These are phyloP conservation scores for Sporothrix pseudoabietina DNA, from an alignment of 2,329 filamentous ascomycete genomes.

Conservation along the genomic window DNA sequence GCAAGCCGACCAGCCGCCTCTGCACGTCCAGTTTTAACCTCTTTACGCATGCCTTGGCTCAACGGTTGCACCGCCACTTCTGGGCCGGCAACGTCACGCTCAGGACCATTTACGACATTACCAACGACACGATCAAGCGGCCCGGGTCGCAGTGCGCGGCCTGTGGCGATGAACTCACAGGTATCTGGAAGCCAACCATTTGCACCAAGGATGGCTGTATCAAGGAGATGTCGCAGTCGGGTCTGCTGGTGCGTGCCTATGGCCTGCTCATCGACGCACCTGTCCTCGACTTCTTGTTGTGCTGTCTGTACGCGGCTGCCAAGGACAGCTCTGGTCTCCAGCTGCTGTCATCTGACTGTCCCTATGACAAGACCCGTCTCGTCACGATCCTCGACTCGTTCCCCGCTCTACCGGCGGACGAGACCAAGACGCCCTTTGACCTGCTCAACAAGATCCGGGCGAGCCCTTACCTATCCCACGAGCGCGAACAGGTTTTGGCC, in stretches of 20 bases:
- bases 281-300: conserved; percentile 37
- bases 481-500: conserved; percentile 33
- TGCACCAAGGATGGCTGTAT: conserved; percentile 33
- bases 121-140: conserved; percentile 30
- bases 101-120: conserved; percentile 30
- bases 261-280: conserved; percentile 35
- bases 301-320: conserved; percentile 34
- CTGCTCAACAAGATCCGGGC: conserved; percentile 33
- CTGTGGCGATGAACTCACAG: conserved; percentile 29
- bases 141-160: conserved; percentile 34
- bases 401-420: conserved; percentile 31
- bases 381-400: conserved; percentile 35
- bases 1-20: conserved; percentile 26
- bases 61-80: conserved; percentile 33
- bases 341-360: conserved; percentile 33
- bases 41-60: conserved; percentile 35
- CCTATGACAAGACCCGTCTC: conserved; percentile 30
- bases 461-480: neutral
- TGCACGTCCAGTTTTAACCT: conserved; percentile 34
- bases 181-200: conserved; percentile 34
- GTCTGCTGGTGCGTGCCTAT: conserved; percentile 33
- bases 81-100: neutral
- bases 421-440: conserved; percentile 27
- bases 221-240: conserved; percentile 29
- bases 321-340: conserved; percentile 27